Percentiles rank a stretch among this genome's conserved stretches.
Evolutionary conservation across 75 land plant species (phyloP).

Genomic region (Ceratopteris richardii): DNA sequence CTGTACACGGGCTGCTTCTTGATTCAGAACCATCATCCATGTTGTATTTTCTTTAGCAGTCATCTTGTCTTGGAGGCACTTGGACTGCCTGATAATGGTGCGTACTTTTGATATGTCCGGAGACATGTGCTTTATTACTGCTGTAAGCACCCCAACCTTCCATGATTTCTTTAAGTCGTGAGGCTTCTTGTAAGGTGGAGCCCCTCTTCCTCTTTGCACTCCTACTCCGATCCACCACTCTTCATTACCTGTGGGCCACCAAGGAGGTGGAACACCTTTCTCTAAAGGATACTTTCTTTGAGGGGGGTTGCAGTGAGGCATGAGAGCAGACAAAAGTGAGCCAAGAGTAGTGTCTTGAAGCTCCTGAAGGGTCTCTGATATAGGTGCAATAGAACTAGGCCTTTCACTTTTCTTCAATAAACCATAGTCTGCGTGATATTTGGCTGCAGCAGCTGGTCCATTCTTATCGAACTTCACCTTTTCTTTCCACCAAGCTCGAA

Average conservation of each 20-base stretch:
- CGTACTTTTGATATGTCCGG: constrained; percentile 74
- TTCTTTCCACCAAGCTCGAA: constrained; percentile 95
- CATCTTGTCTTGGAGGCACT: constrained; percentile 93
- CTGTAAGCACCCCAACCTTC: constrained; percentile 81
- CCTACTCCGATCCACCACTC: constrained; percentile 80
- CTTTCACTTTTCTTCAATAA: constrained; percentile 13
- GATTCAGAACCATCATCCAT: constrained; percentile 68
- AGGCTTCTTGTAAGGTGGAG: constrained; percentile 71
- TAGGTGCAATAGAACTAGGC: constrained; percentile 36
- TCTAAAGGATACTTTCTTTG: constrained; percentile 85
- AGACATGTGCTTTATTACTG: constrained; percentile 83
- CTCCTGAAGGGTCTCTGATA: constrained; percentile 47
- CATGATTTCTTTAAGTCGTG: constrained; percentile 88
- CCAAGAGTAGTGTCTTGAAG: constrained; percentile 88
- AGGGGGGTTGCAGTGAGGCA: constrained; percentile 92
- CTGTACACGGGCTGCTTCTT: constrained; percentile 48
- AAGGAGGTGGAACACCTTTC: constrained; percentile 80
- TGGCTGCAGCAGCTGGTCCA: constrained; percentile 82
- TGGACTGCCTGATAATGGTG: constrained; percentile 73
- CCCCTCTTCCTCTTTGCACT: constrained; percentile 53
- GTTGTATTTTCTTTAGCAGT: constrained; percentile 84
- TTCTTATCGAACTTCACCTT: constrained; percentile 76
- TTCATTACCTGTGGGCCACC: constrained; percentile 85
- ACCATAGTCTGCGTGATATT: constrained; percentile 55
- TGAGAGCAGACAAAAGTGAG: constrained; percentile 74